Evolutionary conservation across 176 grass and related monocot genomes (phyloP).

Genomic region (Bothriochloa decipiens): DNA sequence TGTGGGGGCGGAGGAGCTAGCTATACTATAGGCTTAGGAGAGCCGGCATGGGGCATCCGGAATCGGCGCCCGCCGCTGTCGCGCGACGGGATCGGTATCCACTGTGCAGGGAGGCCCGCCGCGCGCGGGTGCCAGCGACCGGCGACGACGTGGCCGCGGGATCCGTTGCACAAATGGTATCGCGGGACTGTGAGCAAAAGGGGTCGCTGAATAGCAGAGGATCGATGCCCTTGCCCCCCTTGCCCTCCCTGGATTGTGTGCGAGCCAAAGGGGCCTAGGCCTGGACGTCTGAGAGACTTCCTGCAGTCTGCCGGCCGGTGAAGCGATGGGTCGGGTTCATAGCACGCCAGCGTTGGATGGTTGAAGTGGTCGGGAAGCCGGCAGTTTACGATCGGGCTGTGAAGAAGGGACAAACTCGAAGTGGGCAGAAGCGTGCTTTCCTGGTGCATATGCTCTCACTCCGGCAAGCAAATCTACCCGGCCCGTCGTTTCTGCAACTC

Average conservation of each 20-base stretch:
- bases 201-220: constrained; percentile 12
- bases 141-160: constrained; percentile 21
- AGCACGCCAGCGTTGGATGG: not conserved
- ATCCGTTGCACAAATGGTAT: constrained; percentile 8
- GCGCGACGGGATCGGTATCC: constrained; percentile 1
- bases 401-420: not conserved
- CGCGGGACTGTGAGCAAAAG: constrained; percentile 1
- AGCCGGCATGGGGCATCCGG: not conserved
- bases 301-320: not conserved
- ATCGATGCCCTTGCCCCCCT: not conserved
- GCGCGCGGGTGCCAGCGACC: too few relatives aligned
- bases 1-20: not conserved
- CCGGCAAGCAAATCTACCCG: not conserved
- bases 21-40: too few relatives aligned
- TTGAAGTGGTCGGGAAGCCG: not conserved
- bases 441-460: not conserved
- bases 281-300: too few relatives aligned
- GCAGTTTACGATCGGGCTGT: not conserved
- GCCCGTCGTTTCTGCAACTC: not conserved
- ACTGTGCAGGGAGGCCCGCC: not conserved
- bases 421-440: not conserved
- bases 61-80: constrained; percentile 25
- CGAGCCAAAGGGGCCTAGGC: too few relatives aligned
- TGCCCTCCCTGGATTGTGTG: too few relatives aligned
- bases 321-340: not conserved